A percentile compares a stretch with the other conserved stretches of the same genome.
Conservation (phyloP, 805 yeast species). For the Yarrowia sp. region DNA sequence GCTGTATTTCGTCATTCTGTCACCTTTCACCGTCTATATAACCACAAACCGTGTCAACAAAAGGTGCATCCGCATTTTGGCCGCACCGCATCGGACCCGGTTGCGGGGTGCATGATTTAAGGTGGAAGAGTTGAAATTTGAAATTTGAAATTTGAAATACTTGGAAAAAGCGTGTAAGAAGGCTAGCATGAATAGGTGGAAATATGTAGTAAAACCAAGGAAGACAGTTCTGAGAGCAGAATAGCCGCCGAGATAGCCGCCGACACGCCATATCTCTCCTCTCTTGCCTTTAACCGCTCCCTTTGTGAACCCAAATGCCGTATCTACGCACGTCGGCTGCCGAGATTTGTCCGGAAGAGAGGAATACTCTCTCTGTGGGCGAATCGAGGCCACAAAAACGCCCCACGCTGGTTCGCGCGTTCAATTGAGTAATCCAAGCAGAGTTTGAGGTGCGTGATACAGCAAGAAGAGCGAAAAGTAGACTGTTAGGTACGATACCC, state of each 20-base stretch:
- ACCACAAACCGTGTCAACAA: constrained; percentile 25
- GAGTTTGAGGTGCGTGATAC: neutral
- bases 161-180: no score
- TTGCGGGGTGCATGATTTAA: constrained; percentile 27
- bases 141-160: no score
- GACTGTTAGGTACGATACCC: neutral
- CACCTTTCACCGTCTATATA: no score
- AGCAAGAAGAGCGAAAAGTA: no score
- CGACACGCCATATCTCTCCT: no score
- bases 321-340: neutral
- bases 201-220: no score
- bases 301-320: neutral
- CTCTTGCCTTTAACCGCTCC: no score
- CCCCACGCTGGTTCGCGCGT: neutral
- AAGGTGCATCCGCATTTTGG: constrained; percentile 5
- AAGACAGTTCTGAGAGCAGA: no score
- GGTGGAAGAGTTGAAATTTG: neutral
- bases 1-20: no score
- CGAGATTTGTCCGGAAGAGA: constrained; percentile 15
- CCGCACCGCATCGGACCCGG: constrained; percentile 34
- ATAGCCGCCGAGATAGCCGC: no score
- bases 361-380: no score
- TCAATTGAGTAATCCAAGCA: constrained; percentile 15
- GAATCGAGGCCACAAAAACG: neutral
- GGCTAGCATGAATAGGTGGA: no score